Percentiles rank a stretch among this genome's conserved stretches.
Evolutionary conservation across 768 basidiomycete genomes (phyloP).

Genomic region (Rhizopogon vinicolor): DNA sequence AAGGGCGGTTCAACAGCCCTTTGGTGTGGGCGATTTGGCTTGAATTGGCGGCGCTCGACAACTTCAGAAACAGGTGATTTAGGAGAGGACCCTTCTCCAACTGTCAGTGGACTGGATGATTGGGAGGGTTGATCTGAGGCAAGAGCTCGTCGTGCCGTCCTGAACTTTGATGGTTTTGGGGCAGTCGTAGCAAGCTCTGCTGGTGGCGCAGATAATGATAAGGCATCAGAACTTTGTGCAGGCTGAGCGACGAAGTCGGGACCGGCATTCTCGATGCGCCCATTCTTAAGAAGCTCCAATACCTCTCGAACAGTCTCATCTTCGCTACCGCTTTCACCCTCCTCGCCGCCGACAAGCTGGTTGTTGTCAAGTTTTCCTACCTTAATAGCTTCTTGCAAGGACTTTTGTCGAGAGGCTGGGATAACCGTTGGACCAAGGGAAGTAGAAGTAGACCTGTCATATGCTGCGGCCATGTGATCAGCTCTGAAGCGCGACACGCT

Average conservation of each 20-base stretch:
- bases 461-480: slow-evolving; percentile 45
- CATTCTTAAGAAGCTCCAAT: slow-evolving; percentile 45
- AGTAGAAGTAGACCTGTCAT: slow-evolving; percentile 36
- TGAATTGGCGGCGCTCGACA: slow-evolving; percentile 20
- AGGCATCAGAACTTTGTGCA: neutral
- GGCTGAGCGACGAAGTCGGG: slow-evolving; percentile 30
- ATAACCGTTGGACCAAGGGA: slow-evolving; percentile 39
- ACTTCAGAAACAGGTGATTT: slow-evolving; percentile 26
- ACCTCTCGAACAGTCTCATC: slow-evolving; percentile 45
- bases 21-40: slow-evolving; percentile 5
- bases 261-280: slow-evolving; percentile 50
- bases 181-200: slow-evolving; percentile 9
- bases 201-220: neutral
- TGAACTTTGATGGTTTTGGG: slow-evolving; percentile 47
- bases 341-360: slow-evolving; percentile 46
- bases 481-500: slow-evolving; percentile 65
- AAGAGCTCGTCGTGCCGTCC: slow-evolving; percentile 23
- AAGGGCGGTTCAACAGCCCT: neutral
- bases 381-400: slow-evolving; percentile 47
- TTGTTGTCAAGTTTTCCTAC: slow-evolving; percentile 53
- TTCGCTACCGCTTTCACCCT: slow-evolving; percentile 52
- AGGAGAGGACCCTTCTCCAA: slow-evolving; percentile 29
- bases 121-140: slow-evolving; percentile 5
- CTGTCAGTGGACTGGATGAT: slow-evolving; percentile 17
- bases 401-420: slow-evolving; percentile 41